Evolutionary conservation across 305 asterid species (phyloP), one percentile per base, ranked within the genome.

Genomic region (Rubia peregrina): DNA sequence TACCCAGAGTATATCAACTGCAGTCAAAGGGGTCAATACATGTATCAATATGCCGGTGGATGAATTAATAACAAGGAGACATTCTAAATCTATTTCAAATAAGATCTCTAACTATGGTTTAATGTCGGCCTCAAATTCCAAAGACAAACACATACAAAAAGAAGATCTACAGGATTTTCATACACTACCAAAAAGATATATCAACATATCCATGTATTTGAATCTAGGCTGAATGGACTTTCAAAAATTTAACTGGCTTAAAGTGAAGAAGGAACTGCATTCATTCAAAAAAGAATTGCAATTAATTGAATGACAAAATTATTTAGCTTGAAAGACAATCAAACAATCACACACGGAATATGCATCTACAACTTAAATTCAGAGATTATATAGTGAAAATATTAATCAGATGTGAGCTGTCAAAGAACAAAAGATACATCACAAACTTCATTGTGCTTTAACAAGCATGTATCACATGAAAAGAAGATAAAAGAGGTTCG

Each of bases 1-100:
- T 89, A 94, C 80, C 99, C 96, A 64, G 98, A 92, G 82, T 94
- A 94, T 76, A 94, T 94, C 80, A 94, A 71, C 89, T 84, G 77
- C 72, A 76, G 65, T 21, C 30, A 69, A 64, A 57, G 51, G 26
- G 8, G 41, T 55, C 13, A 6, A 68, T 17, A 21, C 10, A 22
- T 48, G 12, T 16, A 64, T 46, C 8, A 53, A 22, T 17, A 53
- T 14, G 26, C 61, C 1, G n/a, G 40, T 17, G 13, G 30, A 17
- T 40, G 48, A 43, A 36, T 16, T 16, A 19, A 40, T 22, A 56
- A 8, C 6, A 8, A 62, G 65, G 51, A 65, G 57, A 41, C 16
- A 65, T 30, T 33, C 64, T 16, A 33, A 33, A 51, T 53, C 56
- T 36, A 33, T 5, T 3, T 4, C 38, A 68, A 10, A 33, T 1